A percentile compares a stretch with the other conserved stretches of the same genome.
Conservation (phyloP, 169 alveolate genomes). For the Eimeria tenella region DNA sequence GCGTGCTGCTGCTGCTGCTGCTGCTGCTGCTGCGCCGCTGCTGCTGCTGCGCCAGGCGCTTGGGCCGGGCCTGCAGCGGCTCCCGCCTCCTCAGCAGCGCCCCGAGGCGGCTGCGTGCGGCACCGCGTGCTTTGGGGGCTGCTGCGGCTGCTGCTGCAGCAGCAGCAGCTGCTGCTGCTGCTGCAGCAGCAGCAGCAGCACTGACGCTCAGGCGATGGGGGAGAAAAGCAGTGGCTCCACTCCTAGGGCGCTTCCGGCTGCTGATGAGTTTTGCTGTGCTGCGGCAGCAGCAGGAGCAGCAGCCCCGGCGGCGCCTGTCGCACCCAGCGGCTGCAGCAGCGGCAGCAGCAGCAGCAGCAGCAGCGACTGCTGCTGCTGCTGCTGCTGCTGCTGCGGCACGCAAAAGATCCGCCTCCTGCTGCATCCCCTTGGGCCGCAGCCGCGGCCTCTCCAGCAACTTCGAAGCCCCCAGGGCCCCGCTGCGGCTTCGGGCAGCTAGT, state of each 20-base stretch:
- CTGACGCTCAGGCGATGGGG: too few species aligned
- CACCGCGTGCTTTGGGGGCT: background rate
- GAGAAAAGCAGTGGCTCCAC: too few species aligned
- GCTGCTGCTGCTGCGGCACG: background rate
- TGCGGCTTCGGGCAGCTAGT: too few species aligned
- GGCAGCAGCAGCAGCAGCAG: conserved; percentile 9
- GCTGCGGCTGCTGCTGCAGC: background rate
- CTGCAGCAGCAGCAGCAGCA: background rate
- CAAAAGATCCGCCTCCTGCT: background rate
- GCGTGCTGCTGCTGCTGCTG: conserved; percentile 21
- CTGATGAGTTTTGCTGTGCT: too few species aligned
- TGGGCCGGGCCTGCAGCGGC: background rate
- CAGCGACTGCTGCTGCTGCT: background rate
- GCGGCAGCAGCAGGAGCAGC: conserved; percentile 7
- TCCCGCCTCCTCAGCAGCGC: background rate
- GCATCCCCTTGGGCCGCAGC: too few species aligned
- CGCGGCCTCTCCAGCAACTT: too few species aligned
- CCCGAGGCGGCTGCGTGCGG: background rate
- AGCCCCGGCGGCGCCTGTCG: too few species aligned
- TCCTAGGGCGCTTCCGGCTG: too few species aligned
- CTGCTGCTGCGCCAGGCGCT: background rate
- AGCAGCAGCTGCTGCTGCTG: background rate
- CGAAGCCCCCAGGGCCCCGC: too few species aligned
- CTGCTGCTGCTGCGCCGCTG: background rate
- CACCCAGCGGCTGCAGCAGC: conserved; percentile 1